phyloP scores from a whole-genome alignment of 2,329 filamentous ascomycete genomes.

The Macrophomina pseudophaseolina region DNA sequence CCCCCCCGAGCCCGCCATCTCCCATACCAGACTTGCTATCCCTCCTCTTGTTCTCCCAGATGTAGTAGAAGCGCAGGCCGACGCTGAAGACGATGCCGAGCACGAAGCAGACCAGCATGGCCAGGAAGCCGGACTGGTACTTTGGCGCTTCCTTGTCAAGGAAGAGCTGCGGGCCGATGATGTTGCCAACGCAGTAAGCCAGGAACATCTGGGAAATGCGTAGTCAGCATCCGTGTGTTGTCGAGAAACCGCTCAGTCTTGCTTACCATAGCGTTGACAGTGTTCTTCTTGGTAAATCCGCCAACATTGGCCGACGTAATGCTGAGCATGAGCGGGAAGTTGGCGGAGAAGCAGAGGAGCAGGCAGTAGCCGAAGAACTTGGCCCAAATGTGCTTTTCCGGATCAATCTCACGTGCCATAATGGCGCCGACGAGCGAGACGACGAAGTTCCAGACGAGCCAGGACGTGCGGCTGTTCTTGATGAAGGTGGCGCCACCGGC shows the following conservation, averaged over 20 bases:
- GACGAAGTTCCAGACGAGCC: conserved; percentile 30
- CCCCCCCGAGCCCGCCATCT: not conserved
- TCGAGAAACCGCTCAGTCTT: conserved; percentile 55
- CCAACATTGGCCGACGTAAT: conserved; percentile 34
- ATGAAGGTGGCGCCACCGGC: conserved; percentile 21
- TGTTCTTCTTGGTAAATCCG: conserved; percentile 41
- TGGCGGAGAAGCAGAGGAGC: conserved; percentile 36
- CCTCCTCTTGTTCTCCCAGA: conserved; percentile 64
- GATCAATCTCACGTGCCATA: conserved; percentile 33
- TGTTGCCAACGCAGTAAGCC: conserved; percentile 69
- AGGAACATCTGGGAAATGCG: conserved; percentile 57
- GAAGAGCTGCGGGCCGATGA: conserved; percentile 69
- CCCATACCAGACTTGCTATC: conserved; percentile 32
- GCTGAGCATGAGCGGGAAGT: conserved; percentile 38
- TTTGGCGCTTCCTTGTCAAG: conserved; percentile 64
- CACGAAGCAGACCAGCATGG: conserved; percentile 65
- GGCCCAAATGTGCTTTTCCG: conserved; percentile 28
- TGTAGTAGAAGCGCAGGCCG: conserved; percentile 58
- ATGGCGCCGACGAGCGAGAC: conserved; percentile 35
- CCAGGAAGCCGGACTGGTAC: conserved; percentile 63
- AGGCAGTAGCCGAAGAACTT: conserved; percentile 39
- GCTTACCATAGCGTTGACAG: conserved; percentile 25
- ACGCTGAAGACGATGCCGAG: conserved; percentile 52
- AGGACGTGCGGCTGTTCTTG: conserved; percentile 29
- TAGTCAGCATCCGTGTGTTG: conserved; percentile 60